Base-by-base conservation (phyloP, 1,284 basidiomycete genomes). In the Ustilago trichophora region DNA sequence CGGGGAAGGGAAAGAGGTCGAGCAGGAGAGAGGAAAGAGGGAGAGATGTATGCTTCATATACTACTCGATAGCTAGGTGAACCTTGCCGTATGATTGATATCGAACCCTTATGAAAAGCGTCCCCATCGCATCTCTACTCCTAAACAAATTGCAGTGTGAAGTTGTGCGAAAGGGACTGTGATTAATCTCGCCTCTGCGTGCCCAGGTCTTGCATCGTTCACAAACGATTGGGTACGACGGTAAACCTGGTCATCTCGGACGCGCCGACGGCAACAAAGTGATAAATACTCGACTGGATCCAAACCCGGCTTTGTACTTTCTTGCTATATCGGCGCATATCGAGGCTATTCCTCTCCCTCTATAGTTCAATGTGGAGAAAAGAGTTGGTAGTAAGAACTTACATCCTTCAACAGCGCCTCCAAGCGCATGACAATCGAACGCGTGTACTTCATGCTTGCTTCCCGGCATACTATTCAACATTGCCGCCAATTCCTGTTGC, bases 361-460 rank as follows among this genome's bases (percentile, higher is more conserved):
- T n/a, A n/a, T n/a, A n/a, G n/a, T n/a, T n/a, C n/a, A n/a, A n/a
- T n/a, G 27, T 29, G 27, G 27, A 29, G 11, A 46, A 25, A 29
- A n/a, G 12, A 37, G 34, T 37, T 24, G 10, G 15, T 3, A 21
- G n/a, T 10, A 40, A 3, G 29, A 6, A 67, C 57, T 55, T 42
- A 73, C 71, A 55, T 57, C 64, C 59, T 43, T 74, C 67, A 9
- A 66, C 56, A 33, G 59, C 57, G 5, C 76, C 68, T 11, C 76
- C 73, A 1, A 80, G 48, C 6, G 78, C 72, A 50, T 80, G 78
- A 42, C 68, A 76, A 47, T 80, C 77, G 25, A 80, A 76, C 0
- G 69, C 64, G 32, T 76, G 72, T n/a, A 80, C 71, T 29, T 80
- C 78, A 60, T 80, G 76, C 44, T 77, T 76, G 22, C 75, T 71